A percentile compares a stretch with the other conserved stretches of the same genome.
phyloP scores from a whole-genome alignment of 352 stramenopile species.

The Pythium rishiriense region DNA sequence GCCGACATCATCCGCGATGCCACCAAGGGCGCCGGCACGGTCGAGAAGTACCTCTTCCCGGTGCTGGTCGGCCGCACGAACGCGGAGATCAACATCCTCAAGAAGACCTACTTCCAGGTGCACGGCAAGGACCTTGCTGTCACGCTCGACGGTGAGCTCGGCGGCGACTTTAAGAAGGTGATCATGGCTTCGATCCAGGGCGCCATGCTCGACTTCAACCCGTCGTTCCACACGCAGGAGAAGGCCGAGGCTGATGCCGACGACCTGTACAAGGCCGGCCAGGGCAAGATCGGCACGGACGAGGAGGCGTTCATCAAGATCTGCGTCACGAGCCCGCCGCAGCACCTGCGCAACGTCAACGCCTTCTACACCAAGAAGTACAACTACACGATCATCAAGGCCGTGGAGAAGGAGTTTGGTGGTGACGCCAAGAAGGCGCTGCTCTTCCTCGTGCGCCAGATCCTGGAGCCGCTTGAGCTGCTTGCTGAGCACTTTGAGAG shows the following conservation, averaged over 20 bases:
- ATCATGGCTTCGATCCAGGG: constrained; percentile 68
- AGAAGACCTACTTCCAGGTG: constrained; percentile 76
- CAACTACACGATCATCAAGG: constrained; percentile 61
- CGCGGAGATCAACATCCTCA: constrained; percentile 73
- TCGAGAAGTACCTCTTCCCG: constrained; percentile 71
- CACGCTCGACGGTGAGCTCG: constrained; percentile 56
- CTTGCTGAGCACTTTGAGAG: constrained; percentile 69
- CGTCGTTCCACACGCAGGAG: constrained; percentile 53
- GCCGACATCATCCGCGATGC: constrained; percentile 59
- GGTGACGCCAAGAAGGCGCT: constrained; percentile 54
- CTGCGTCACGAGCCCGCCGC: constrained; percentile 45
- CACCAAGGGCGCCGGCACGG: constrained; percentile 70
- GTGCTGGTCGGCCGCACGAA: constrained; percentile 67
- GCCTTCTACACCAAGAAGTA: constrained; percentile 58
- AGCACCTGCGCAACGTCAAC: constrained; percentile 62
- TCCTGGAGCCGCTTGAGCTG: constrained; percentile 55
- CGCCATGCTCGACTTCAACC: constrained; percentile 51
- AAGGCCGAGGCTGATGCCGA: constrained; percentile 64
- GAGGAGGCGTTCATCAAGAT: constrained; percentile 67
- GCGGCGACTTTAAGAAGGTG: constrained; percentile 75
- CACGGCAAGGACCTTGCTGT: constrained; percentile 61
- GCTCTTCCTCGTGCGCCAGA: constrained; percentile 63
- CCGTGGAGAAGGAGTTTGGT: constrained; percentile 70
- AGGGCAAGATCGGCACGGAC: constrained; percentile 69
- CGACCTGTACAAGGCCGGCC: constrained; percentile 64